phyloP scores from a whole-genome alignment of 352 stramenopile species.

The Pythium sp. region DNA sequence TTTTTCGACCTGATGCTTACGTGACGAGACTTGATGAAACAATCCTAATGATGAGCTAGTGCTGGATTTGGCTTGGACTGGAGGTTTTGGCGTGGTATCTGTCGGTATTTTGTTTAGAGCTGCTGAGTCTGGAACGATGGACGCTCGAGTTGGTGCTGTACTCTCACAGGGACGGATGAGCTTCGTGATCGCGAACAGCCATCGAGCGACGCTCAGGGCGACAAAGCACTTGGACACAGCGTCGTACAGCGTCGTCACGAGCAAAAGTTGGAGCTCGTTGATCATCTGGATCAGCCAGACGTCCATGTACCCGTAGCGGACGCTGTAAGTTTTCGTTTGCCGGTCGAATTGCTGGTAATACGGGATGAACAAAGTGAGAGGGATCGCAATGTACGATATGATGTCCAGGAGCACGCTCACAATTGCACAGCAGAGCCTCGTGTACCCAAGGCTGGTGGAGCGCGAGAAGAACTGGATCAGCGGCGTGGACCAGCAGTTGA shows the following conservation, averaged over 20 bases:
- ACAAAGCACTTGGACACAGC: conserved; percentile 26
- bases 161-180: neutral
- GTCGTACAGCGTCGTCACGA: conserved; percentile 29
- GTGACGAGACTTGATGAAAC: neutral
- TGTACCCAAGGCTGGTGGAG: neutral
- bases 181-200: conserved; percentile 30
- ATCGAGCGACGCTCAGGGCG: conserved; percentile 23
- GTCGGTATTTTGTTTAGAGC: neutral
- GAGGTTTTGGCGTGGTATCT: neutral
- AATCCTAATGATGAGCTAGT: neutral
- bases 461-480: neutral
- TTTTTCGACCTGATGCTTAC: conserved; percentile 10
- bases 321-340: conserved; percentile 19
- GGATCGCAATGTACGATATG: conserved; percentile 27
- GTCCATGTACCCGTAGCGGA: conserved; percentile 27
- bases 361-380: conserved; percentile 19
- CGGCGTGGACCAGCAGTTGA: conserved; percentile 31
- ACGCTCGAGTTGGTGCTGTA: neutral
- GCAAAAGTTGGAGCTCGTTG: conserved; percentile 34
- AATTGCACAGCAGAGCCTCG: conserved; percentile 5
- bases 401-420: conserved; percentile 32
- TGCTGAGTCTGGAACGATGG: neutral
- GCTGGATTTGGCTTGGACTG: neutral
- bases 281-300: conserved; percentile 29
- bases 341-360: conserved; percentile 24